Conservation (phyloP, 1,139 yeast genomes). For the Yarrowia galli region DNA sequence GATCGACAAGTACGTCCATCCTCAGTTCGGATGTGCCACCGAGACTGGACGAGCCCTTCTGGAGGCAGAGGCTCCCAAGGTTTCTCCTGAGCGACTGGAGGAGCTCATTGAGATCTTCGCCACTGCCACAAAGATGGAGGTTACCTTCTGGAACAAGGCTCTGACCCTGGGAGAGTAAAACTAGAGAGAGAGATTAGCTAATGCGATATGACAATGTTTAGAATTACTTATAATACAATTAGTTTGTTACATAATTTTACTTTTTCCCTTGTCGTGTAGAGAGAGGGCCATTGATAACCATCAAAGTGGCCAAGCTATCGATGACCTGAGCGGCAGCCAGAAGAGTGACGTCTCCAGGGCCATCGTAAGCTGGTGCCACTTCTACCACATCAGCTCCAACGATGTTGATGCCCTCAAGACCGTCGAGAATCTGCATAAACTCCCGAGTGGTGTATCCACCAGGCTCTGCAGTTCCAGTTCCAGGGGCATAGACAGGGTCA, state of each 20-base stretch:
- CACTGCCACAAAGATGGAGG: slow-evolving; percentile 65
- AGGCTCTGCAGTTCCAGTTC: slow-evolving; percentile 84
- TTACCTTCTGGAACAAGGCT: slow-evolving; percentile 65
- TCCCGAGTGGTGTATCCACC: slow-evolving; percentile 84
- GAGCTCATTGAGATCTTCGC: slow-evolving; percentile 65
- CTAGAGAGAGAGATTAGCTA: background rate
- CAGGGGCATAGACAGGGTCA: slow-evolving; percentile 83
- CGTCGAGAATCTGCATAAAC: slow-evolving; percentile 65
- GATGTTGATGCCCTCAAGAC: slow-evolving; percentile 62
- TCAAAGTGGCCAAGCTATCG: slow-evolving; percentile 43
- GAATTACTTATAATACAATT: slow-evolving; percentile 3
- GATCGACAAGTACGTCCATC: slow-evolving; percentile 67
- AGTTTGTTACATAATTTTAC: background rate
- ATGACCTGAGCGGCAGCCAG: slow-evolving; percentile 80
- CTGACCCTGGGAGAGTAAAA: slow-evolving; percentile 44
- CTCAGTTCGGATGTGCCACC: slow-evolving; percentile 63
- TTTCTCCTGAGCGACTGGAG: slow-evolving; percentile 56
- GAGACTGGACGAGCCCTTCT: slow-evolving; percentile 58
- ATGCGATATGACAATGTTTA: background rate
- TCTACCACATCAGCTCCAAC: slow-evolving; percentile 85
- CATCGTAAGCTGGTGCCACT: slow-evolving; percentile 75
- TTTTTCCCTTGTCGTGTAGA: slow-evolving; percentile 11
- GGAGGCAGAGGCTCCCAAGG: slow-evolving; percentile 54
- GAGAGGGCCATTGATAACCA: slow-evolving; percentile 44
- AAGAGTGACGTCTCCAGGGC: slow-evolving; percentile 68